Evolutionary conservation across 2,329 filamentous ascomycete species (phyloP).

Genomic region (Aureobasidium pullulans): DNA sequence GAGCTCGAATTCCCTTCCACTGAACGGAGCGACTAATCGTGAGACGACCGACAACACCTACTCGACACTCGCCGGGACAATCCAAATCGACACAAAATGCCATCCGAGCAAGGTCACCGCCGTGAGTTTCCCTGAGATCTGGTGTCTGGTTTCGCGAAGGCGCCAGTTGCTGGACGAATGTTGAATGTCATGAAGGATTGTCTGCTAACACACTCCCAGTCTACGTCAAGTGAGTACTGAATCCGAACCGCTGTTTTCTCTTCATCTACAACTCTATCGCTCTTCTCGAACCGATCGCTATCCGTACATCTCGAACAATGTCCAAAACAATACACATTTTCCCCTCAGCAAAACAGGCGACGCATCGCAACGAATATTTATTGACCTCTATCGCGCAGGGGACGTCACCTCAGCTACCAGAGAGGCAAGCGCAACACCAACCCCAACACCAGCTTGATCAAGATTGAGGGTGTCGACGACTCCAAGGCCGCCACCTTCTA

Average conservation of each 20-base stretch:
- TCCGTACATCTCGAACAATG: not conserved
- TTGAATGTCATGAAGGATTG: not conserved
- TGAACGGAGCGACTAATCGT: not conserved
- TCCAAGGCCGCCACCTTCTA: constrained; percentile 91
- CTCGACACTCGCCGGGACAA: constrained; percentile 13
- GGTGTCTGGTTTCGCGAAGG: not conserved
- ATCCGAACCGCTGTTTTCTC: not conserved
- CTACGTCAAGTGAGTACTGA: constrained; percentile 30
- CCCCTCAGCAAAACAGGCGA: not conserved
- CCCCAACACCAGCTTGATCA: constrained; percentile 76
- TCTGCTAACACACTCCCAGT: constrained; percentile 20
- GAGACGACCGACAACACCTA: constrained; percentile 10
- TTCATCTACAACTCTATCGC: constrained; percentile 4
- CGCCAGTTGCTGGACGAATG: not conserved
- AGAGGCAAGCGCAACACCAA: constrained; percentile 87
- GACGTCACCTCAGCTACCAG: constrained; percentile 97
- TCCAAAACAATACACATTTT: not conserved
- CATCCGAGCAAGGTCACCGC: constrained; percentile 15
- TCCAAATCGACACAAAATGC: constrained; percentile 13
- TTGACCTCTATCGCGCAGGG: constrained; percentile 49
- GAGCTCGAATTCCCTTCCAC: not conserved
- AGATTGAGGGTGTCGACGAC: constrained; percentile 97
- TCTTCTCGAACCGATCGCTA: not conserved
- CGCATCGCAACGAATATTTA: constrained; percentile 5
- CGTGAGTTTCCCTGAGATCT: constrained; percentile 1